phyloP scores from a whole-genome alignment of 768 basidiomycete genomes.

The Lactarius indigo region DNA sequence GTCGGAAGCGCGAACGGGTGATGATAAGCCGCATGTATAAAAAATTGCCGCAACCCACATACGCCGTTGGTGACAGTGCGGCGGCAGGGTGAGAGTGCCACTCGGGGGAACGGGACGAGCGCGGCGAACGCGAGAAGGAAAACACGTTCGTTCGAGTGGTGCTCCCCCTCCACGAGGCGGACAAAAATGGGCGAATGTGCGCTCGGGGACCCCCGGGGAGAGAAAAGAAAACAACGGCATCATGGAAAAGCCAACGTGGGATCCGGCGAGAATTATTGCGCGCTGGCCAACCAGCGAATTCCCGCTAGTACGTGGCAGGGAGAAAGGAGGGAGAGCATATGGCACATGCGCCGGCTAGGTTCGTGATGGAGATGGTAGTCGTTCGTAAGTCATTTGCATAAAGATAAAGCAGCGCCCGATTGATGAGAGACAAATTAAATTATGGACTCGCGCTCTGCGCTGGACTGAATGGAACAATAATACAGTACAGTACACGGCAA shows the following conservation, averaged over 20 bases:
- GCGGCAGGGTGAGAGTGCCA: background rate
- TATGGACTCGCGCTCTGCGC: background rate
- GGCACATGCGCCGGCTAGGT: background rate
- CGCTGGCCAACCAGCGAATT: slow-evolving; percentile 16
- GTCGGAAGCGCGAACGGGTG: slow-evolving; percentile 1
- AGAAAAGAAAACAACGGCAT: background rate
- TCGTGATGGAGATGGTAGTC: background rate
- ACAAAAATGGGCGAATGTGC: background rate
- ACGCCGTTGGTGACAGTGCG: slow-evolving; percentile 7
- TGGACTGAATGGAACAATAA: background rate
- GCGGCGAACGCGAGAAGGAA: background rate
- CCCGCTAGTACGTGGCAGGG: background rate
- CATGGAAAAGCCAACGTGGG: slow-evolving; percentile 6
- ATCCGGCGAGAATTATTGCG: background rate
- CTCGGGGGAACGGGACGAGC: background rate
- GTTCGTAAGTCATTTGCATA: background rate
- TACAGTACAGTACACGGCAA: background rate
- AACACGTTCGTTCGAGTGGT: slow-evolving; percentile 5
- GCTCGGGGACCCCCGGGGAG: background rate
- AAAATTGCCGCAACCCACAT: slow-evolving; percentile 4
- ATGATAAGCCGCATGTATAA: background rate
- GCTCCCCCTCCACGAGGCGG: slow-evolving; percentile 4
- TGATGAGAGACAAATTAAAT: slow-evolving; percentile 3
- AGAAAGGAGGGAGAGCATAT: background rate
- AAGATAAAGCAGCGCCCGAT: background rate